Percentiles rank a stretch among this genome's conserved stretches.
These are phyloP conservation scores for Astragalus membranaceus DNA, from an alignment of 306 rosid species.

Conservation along the genomic window DNA sequence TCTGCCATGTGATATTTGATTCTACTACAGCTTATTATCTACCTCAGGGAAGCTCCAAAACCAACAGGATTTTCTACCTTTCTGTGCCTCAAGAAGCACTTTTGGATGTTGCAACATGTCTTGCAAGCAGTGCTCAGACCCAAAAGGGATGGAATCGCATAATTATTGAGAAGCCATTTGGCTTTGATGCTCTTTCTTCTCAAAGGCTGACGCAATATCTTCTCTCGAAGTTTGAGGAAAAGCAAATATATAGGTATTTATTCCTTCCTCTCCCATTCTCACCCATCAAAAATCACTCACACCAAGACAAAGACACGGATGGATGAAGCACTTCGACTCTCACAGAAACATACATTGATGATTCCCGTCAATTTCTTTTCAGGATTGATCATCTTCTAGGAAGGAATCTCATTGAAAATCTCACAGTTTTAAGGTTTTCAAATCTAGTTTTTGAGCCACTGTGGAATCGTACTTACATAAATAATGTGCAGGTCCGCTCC, in stretches of 20 bases:
- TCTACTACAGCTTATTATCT: slow-evolving; percentile 39
- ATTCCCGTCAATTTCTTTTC: slow-evolving; percentile 30
- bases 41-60: slow-evolving; percentile 60
- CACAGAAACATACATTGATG: slow-evolving; percentile 2
- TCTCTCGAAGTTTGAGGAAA: slow-evolving; percentile 76
- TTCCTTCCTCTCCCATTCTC: not conserved
- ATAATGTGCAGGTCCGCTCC: slow-evolving; percentile 63
- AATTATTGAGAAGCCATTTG: slow-evolving; percentile 89
- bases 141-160: slow-evolving; percentile 88
- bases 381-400: slow-evolving; percentile 97
- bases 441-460: slow-evolving; percentile 90
- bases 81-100: slow-evolving; percentile 94
- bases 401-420: slow-evolving; percentile 89
- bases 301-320: not conserved
- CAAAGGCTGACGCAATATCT: slow-evolving; percentile 69
- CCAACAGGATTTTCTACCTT: slow-evolving; percentile 90
- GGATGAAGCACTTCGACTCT: not conserved
- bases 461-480: slow-evolving; percentile 77
- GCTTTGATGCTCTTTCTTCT: slow-evolving; percentile 69
- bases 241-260: slow-evolving; percentile 74
- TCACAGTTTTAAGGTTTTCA: slow-evolving; percentile 88
- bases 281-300: slow-evolving; percentile 5
- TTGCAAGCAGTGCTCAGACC: slow-evolving; percentile 74
- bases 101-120: slow-evolving; percentile 63
- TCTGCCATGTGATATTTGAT: slow-evolving; percentile 35